A percentile compares a stretch with the other conserved stretches of the same genome.
Conservation (phyloP, 2,329 filamentous ascomycete genomes). For the Neofusicoccum ribis region DNA sequence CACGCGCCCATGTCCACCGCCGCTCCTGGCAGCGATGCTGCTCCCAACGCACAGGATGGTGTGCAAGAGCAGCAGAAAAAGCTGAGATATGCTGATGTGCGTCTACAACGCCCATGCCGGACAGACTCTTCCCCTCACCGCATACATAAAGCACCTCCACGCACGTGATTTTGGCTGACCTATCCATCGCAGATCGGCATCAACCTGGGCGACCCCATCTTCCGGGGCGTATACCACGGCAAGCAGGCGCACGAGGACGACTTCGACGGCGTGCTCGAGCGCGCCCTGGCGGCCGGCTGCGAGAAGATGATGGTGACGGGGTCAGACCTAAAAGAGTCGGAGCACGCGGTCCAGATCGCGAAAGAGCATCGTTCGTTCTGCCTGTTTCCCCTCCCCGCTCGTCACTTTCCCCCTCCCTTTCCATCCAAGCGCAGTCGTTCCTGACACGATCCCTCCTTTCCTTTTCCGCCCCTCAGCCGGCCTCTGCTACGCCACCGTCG, state of each 20-base stretch:
- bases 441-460: neutral
- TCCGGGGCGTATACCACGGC: slow-evolving; percentile 79
- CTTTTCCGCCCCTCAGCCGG: slow-evolving; percentile 57
- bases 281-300: slow-evolving; percentile 77
- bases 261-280: slow-evolving; percentile 72
- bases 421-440: neutral
- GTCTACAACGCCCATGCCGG: neutral
- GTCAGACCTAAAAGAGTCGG: slow-evolving; percentile 77
- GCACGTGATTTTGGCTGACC: slow-evolving; percentile 7
- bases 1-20: neutral
- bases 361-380: slow-evolving; percentile 66
- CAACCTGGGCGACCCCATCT: slow-evolving; percentile 92
- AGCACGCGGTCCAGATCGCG: slow-evolving; percentile 72
- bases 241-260: slow-evolving; percentile 74
- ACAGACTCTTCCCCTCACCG: neutral
- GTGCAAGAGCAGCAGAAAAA: neutral
- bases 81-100: slow-evolving; percentile 11
- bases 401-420: neutral
- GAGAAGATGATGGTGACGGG: slow-evolving; percentile 91
- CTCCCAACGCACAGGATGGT: neutral
- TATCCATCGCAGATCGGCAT: slow-evolving; percentile 70
- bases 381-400: neutral
- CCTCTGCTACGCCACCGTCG: slow-evolving; percentile 84
- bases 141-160: neutral
- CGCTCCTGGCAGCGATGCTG: neutral